Conservation (phyloP, 2,329 filamentous ascomycete species). For the Exophiala sideris region DNA sequence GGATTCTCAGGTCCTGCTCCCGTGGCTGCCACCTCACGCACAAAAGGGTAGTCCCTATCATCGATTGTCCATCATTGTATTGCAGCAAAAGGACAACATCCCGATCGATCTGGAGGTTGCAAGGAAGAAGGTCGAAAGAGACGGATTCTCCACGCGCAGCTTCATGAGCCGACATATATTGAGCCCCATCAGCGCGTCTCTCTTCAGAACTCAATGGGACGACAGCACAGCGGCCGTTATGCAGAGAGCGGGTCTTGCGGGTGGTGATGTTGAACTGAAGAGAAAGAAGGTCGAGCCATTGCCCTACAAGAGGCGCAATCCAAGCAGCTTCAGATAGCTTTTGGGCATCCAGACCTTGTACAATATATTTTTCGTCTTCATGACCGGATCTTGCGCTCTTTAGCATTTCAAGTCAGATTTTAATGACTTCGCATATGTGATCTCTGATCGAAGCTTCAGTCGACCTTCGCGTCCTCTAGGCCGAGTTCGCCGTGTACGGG, state of each 20-base stretch:
- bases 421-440: not conserved
- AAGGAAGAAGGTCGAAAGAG: constrained; percentile 53
- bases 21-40: constrained; percentile 82
- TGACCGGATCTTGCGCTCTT: not conserved
- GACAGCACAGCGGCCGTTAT: constrained; percentile 84
- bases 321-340: constrained; percentile 43
- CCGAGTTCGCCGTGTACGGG: not conserved
- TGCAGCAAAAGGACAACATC: constrained; percentile 69
- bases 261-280: constrained; percentile 80
- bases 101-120: constrained; percentile 58
- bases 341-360: constrained; percentile 32
- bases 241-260: constrained; percentile 69
- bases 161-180: constrained; percentile 69
- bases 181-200: constrained; percentile 71
- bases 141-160: constrained; percentile 71
- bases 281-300: constrained; percentile 69
- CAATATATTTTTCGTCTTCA: not conserved
- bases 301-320: constrained; percentile 61
- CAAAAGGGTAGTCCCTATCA: constrained; percentile 92
- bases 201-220: constrained; percentile 91
- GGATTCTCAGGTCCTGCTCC: constrained; percentile 64
- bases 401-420: constrained; percentile 21
- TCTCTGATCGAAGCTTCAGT: not conserved
- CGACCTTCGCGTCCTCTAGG: not conserved
- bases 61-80: constrained; percentile 75